Evolutionary conservation across 352 stramenopile genomes (phyloP).

Genomic region (Phytophthora crassamura): DNA sequence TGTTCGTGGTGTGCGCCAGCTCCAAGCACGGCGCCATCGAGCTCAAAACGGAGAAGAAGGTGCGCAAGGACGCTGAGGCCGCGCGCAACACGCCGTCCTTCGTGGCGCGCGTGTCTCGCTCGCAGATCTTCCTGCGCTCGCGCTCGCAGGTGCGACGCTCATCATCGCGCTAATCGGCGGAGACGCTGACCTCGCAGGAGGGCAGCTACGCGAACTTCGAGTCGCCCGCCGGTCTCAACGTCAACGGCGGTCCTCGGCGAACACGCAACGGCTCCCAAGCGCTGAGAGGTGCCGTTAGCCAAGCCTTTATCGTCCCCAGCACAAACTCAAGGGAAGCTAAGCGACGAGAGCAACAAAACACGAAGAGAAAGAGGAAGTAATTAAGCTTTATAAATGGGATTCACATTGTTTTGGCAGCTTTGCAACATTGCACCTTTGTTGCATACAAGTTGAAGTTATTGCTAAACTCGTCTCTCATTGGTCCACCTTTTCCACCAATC

Average conservation of each 20-base stretch:
- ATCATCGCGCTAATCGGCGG: slow-evolving; percentile 59
- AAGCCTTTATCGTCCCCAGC: not conserved
- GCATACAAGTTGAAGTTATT: not conserved
- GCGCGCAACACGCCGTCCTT: no score
- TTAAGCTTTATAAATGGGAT: no score
- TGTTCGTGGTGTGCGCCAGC: slow-evolving; percentile 85
- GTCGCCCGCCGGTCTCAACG: slow-evolving; percentile 52
- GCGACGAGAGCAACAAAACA: no score
- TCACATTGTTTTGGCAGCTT: no score
- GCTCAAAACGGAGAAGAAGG: no score
- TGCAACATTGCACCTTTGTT: no score
- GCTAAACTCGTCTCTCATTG: not conserved
- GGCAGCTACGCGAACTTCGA: slow-evolving; percentile 85
- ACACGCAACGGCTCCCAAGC: slow-evolving; percentile 45
- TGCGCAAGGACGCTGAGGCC: no score
- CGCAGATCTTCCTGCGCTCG: slow-evolving; percentile 85
- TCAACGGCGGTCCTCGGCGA: slow-evolving; percentile 37
- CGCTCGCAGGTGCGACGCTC: slow-evolving; percentile 57
- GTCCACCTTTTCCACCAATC: slow-evolving; percentile 24
- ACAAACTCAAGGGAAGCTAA: slow-evolving; percentile 1
- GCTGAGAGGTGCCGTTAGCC: slow-evolving; percentile 25
- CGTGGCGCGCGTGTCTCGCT: no score
- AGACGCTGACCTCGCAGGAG: slow-evolving; percentile 55
- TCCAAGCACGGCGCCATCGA: no score
- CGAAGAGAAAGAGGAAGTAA: no score